Evolutionary conservation across 2,329 filamentous ascomycete genomes (phyloP).

Genomic region (Aspergillus tamarii): DNA sequence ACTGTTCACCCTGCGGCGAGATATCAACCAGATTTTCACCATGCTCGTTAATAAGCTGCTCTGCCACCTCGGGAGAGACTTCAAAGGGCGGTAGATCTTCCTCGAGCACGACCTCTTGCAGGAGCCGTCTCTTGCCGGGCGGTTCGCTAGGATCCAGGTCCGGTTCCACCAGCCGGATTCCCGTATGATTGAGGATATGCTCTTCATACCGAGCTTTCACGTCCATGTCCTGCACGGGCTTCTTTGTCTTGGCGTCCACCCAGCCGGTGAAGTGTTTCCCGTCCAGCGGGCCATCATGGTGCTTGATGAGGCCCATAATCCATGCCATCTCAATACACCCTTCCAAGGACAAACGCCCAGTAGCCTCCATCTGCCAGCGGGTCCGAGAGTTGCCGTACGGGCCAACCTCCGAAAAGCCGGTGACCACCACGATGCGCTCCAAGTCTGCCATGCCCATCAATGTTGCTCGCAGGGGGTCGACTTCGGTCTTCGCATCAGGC

Average conservation of each 20-base stretch:
- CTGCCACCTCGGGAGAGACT: constrained; percentile 92
- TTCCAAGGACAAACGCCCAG: constrained; percentile 94
- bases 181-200: constrained; percentile 91
- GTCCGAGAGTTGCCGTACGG: constrained; percentile 99
- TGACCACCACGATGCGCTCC: constrained; percentile 96
- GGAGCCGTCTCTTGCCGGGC: constrained; percentile 96
- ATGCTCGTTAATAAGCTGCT: constrained; percentile 96
- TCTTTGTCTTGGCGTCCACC: constrained; percentile 92
- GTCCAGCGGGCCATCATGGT: constrained; percentile 97
- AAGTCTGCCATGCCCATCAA: constrained; percentile 98
- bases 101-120: constrained; percentile 96
- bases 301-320: constrained; percentile 99
- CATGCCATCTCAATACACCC: constrained; percentile 99
- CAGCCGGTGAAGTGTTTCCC: constrained; percentile 94
- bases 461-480: constrained; percentile 84
- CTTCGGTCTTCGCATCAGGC: constrained; percentile 87
- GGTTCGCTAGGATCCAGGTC: constrained; percentile 97
- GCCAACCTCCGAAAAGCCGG: constrained; percentile 80
- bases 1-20: constrained; percentile 92
- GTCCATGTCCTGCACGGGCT: constrained; percentile 97
- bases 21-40: constrained; percentile 98
- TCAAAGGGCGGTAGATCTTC: constrained; percentile 98
- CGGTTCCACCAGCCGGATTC: constrained; percentile 96
- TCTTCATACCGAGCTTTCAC: constrained; percentile 98
- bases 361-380: constrained; percentile 98